Conservation (phyloP, 805 yeast genomes). For the Myxozyma neglecta region DNA sequence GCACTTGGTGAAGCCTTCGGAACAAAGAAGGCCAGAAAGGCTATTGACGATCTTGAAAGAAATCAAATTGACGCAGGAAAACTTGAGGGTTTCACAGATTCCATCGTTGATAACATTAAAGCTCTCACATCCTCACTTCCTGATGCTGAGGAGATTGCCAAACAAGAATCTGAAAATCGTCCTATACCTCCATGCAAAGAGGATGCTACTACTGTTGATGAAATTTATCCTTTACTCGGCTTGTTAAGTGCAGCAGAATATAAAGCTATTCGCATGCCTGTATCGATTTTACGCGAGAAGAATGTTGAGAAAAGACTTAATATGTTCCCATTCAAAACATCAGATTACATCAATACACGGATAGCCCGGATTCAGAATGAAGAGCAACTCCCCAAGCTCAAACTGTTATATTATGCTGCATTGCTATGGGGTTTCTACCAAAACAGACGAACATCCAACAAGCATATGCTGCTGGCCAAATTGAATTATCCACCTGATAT, state of each 20-base stretch:
- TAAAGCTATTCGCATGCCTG: constrained; percentile 56
- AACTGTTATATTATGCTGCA: constrained; percentile 76
- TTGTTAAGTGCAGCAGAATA: constrained; percentile 71
- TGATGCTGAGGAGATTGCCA: constrained; percentile 60
- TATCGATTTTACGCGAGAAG: constrained; percentile 50
- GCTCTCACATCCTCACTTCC: constrained; percentile 73
- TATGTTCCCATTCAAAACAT: constrained; percentile 26
- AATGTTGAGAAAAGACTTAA: constrained; percentile 18
- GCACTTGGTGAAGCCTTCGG: constrained; percentile 95
- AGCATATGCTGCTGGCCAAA: constrained; percentile 53
- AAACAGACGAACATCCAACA: constrained; percentile 64
- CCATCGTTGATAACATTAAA: constrained; percentile 78
- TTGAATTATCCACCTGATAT: constrained; percentile 71
- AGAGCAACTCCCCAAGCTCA: constrained; percentile 57
- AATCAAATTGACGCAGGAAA: constrained; percentile 84
- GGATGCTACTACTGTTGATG: constrained; percentile 80
- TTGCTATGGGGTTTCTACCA: constrained; percentile 76
- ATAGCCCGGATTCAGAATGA: constrained; percentile 45
- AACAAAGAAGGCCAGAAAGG: constrained; percentile 92
- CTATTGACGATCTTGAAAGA: constrained; percentile 74
- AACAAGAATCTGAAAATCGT: constrained; percentile 61
- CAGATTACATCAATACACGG: constrained; percentile 28
- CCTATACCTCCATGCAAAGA: constrained; percentile 78
- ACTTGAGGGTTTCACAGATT: constrained; percentile 70
- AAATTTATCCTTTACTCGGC: constrained; percentile 66